Conservation (phyloP, 257 asterid species). For the Perilla frutescens region DNA sequence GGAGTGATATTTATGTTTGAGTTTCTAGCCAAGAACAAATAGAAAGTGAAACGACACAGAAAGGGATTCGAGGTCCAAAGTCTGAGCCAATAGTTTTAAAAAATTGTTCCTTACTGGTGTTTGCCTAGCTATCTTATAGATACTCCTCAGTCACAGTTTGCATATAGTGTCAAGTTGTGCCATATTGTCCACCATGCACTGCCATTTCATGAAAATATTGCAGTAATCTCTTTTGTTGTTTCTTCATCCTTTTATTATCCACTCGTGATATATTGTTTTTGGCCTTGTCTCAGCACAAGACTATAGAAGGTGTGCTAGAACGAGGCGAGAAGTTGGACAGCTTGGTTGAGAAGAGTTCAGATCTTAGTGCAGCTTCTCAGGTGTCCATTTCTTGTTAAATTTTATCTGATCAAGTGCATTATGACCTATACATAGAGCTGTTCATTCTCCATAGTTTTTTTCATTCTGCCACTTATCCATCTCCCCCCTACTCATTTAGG, state of each 20-base stretch:
- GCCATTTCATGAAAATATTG: too few species aligned
- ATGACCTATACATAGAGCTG: neutral
- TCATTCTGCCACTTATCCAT: too few species aligned
- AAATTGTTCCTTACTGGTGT: neutral
- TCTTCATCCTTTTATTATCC: constrained; percentile 1
- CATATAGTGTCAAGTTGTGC: too few species aligned
- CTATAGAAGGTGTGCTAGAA: constrained; percentile 84
- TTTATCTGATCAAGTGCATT: neutral
- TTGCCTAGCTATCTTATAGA: neutral
- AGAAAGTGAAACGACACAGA: neutral
- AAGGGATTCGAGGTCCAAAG: neutral
- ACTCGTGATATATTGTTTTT: constrained; percentile 5
- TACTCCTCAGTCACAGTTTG: too few species aligned
- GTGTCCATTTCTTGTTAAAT: constrained; percentile 39
- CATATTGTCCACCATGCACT: too few species aligned
- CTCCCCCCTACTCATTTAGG: too few species aligned
- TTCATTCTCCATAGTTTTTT: too few species aligned
- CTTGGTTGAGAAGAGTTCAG: constrained; percentile 95
- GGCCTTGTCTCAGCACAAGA: constrained; percentile 59
- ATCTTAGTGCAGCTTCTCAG: constrained; percentile 94
- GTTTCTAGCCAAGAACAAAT: neutral
- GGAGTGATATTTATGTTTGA: neutral
- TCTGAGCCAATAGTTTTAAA: neutral
- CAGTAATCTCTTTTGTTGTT: neutral
- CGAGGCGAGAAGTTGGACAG: constrained; percentile 92